Evolutionary conservation across 176 grass and related monocot genomes (phyloP).

Genomic region (Musa itinerans): DNA sequence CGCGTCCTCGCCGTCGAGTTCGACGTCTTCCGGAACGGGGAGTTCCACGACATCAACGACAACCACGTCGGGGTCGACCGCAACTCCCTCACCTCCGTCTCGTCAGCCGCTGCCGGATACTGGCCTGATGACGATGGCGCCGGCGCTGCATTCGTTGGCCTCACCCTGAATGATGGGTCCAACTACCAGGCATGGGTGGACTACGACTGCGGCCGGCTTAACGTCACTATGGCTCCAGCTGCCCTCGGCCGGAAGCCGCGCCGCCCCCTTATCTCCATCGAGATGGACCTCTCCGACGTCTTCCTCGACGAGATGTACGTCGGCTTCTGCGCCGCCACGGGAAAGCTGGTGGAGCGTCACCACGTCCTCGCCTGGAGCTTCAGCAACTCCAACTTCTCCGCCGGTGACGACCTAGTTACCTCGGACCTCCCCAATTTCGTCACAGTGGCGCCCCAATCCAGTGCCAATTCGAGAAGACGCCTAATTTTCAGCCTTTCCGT

Average conservation of each 20-base stretch:
- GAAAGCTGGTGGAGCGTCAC: not conserved
- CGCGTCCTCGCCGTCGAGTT: constrained; percentile 13
- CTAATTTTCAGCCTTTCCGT: not conserved
- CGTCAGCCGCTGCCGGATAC: not conserved
- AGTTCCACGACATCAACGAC: constrained; percentile 14
- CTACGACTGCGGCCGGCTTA: not conserved
- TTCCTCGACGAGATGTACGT: constrained; percentile 15
- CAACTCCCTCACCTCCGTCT: constrained; percentile 15
- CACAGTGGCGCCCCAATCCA: not conserved
- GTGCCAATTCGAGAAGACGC: not conserved
- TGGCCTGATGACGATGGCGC: not conserved
- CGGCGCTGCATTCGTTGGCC: not conserved
- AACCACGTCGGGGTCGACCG: constrained; percentile 16
- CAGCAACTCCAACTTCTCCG: constrained; percentile 2
- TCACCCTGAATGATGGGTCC: constrained; percentile 10
- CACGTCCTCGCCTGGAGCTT: constrained; percentile 10
- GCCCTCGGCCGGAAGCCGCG: not conserved
- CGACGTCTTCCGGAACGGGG: constrained; percentile 14
- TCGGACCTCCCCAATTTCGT: constrained; percentile 4
- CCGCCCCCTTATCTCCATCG: constrained; percentile 4
- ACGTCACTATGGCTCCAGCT: not conserved
- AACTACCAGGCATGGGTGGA: constrained; percentile 14
- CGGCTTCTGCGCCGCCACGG: constrained; percentile 7
- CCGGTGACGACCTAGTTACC: not conserved
- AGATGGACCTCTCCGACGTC: not conserved